These are phyloP conservation scores for Phytophthora colocasiae DNA, from an alignment of 352 stramenopile genomes.

Conservation along the genomic window DNA sequence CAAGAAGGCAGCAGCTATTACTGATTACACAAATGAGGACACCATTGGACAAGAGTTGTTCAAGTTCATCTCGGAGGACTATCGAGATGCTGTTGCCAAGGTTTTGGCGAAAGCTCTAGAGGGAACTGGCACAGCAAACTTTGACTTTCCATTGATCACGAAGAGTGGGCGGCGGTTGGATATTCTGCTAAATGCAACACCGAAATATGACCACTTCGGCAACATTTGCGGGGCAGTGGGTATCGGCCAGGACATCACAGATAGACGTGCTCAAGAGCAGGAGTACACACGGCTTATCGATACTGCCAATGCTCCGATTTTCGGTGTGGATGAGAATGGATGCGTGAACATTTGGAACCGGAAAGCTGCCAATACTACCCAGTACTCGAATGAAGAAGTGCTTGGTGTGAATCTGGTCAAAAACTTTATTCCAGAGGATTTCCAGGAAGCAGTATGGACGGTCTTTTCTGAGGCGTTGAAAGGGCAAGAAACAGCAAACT, in stretches of 20 bases:
- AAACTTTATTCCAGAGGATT: conserved; percentile 73
- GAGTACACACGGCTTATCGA: conserved; percentile 55
- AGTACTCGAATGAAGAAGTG: conserved; percentile 69
- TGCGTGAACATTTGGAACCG: conserved; percentile 85
- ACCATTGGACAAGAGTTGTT: conserved; percentile 82
- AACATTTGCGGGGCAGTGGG: conserved; percentile 71
- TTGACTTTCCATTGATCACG: conserved; percentile 73
- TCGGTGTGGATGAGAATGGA: conserved; percentile 71
- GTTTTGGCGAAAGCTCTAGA: conserved; percentile 50
- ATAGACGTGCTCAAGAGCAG: conserved; percentile 69
- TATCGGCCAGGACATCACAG: conserved; percentile 83
- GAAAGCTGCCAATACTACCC: conserved; percentile 76
- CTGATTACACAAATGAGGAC: conserved; percentile 87
- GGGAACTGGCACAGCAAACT: conserved; percentile 60
- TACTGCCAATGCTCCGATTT: conserved; percentile 77
- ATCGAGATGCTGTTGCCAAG: conserved; percentile 35
- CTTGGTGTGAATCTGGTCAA: conserved; percentile 65
- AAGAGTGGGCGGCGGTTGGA: conserved; percentile 55
- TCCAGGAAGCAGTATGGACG: conserved; percentile 46
- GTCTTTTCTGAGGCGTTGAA: conserved; percentile 57
- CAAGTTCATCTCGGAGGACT: conserved; percentile 72
- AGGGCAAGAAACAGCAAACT: conserved; percentile 56
- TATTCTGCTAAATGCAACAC: conserved; percentile 68
- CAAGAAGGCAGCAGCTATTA: conserved; percentile 85
- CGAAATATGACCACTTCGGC: conserved; percentile 68